These are phyloP conservation scores for Apiotrichum porosum DNA, from an alignment of 1,284 basidiomycete species.

Conservation along the genomic window DNA sequence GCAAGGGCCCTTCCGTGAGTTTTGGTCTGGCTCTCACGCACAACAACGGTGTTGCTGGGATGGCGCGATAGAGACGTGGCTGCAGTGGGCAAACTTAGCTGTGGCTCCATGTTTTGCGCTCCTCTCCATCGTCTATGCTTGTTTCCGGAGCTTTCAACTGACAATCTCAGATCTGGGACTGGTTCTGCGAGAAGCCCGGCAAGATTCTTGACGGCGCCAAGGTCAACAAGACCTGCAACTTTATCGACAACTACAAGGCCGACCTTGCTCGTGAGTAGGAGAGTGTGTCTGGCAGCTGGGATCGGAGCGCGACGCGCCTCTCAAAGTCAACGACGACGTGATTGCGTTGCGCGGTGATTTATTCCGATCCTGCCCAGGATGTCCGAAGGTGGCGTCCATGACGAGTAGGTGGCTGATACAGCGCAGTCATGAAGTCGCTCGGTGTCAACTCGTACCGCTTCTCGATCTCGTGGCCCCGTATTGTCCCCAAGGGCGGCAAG, in stretches of 20 bases:
- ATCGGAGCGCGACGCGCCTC: neutral
- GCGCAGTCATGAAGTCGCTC: conserved; percentile 55
- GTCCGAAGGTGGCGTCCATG: neutral
- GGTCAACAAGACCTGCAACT: conserved; percentile 66
- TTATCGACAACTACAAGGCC: conserved; percentile 62
- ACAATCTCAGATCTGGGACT: conserved; percentile 78
- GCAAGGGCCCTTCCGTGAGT: conserved; percentile 29
- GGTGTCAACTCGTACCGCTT: conserved; percentile 62
- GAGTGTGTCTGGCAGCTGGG: too few relatives aligned
- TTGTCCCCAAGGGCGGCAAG: conserved; percentile 62
- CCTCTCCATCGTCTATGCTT: too few relatives aligned
- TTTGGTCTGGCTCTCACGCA: neutral
- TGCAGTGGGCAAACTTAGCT: too few relatives aligned
- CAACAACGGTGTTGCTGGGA: too few relatives aligned
- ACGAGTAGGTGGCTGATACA: neutral
- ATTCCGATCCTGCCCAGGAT: too few relatives aligned
- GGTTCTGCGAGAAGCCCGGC: conserved; percentile 62
- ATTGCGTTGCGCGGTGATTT: too few relatives aligned
- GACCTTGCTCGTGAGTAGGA: conserved; percentile 55
- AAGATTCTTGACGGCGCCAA: conserved; percentile 62
- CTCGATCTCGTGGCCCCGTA: conserved; percentile 67
- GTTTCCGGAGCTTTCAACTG: too few relatives aligned
- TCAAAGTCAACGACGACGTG: too few relatives aligned
- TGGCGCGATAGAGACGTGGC: too few relatives aligned
- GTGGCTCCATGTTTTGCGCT: too few relatives aligned